A percentile compares a stretch with the other conserved stretches of the same genome.
Conservation (phyloP, 352 stramenopile species). For the Phytophthora litchii region DNA sequence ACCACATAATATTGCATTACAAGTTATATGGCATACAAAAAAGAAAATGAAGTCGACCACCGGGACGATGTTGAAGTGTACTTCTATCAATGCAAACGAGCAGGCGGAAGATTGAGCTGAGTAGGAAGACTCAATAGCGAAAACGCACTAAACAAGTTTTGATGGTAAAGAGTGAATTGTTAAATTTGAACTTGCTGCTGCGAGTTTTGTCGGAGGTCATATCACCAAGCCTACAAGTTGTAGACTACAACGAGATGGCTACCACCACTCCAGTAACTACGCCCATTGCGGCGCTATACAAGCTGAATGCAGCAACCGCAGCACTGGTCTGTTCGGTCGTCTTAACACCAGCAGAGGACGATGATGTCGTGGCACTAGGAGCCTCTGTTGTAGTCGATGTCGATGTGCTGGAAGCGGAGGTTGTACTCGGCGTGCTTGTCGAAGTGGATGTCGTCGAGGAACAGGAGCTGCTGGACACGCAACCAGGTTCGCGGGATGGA, state of each 20-base stretch:
- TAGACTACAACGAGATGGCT: neutral
- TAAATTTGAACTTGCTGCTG: neutral
- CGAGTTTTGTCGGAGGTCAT: too few species aligned
- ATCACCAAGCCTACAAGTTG: neutral
- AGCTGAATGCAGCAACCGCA: conserved; percentile 1
- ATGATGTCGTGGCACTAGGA: conserved; percentile 8
- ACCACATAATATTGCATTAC: conserved; percentile 1
- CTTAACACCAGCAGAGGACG: conserved; percentile 14
- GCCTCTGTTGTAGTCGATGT: neutral
- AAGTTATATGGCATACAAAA: too few species aligned
- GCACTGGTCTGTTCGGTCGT: conserved; percentile 21
- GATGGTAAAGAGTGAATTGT: neutral
- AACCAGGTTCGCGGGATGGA: conserved; percentile 23
- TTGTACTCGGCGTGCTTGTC: conserved; percentile 9
- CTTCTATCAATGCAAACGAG: too few species aligned
- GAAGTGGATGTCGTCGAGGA: conserved; percentile 4
- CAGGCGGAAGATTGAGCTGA: too few species aligned
- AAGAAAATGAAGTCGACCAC: neutral
- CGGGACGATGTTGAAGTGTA: conserved; percentile 21
- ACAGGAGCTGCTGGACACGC: conserved; percentile 20
- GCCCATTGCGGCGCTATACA: neutral
- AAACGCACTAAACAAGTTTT: too few species aligned
- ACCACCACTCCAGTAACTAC: conserved; percentile 1
- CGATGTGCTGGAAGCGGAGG: conserved; percentile 4
- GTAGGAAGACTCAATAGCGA: too few species aligned